Evolutionary conservation across 306 rosid species (phyloP), one percentile per base, ranked within the genome.

Genomic region (Psophocarpus tetragonolobus): DNA sequence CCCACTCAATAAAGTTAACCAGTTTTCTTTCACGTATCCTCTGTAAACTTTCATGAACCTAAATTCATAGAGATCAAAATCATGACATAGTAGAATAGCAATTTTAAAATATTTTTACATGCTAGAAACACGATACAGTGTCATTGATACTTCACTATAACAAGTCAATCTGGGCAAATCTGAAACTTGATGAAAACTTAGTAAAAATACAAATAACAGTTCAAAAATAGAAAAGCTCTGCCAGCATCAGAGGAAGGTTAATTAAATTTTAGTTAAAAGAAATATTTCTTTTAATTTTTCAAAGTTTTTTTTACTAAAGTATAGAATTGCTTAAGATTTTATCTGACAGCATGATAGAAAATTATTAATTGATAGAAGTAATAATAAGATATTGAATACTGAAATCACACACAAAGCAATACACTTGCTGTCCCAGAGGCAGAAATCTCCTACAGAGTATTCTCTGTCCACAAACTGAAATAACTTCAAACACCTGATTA

Each of bases 41-140:
- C 85, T 95, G 99, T 92, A 95, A 88, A 88, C 97, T 95, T 86
- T 95, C 99, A 53, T 92, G 99, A 86, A 92, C 97, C 99, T 95
- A 87, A 75, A 84, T 47, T 73, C 78, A 73, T 11, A 64, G 42
- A 77, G 14, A 74, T 61, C n/a, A 70, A 85, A 54, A 68, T 73
- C 84, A 74, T 13, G 14, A 84, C 54, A 38, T 39, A 26, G 66
- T 15, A 32, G 47, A 54, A 20, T 56, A 54, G 73, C 70, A 29
- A 13, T 15, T 50, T 42, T 62, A 26, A 83, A 70, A 74, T 50
- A 74, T 50, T 24, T 21, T 61, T 24, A 17, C 76, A 27, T 50
- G 10, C 41, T 8, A 68, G 45, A 73, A 62, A 35, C 75, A 74
- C 4, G 70, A 75, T 65, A 71, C 18, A n/a, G n/a, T n/a, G n/a